Percentiles rank a stretch among this genome's conserved stretches.
Evolutionary conservation across 768 basidiomycete genomes (phyloP).

Genomic region (Suillus hirtellus): DNA sequence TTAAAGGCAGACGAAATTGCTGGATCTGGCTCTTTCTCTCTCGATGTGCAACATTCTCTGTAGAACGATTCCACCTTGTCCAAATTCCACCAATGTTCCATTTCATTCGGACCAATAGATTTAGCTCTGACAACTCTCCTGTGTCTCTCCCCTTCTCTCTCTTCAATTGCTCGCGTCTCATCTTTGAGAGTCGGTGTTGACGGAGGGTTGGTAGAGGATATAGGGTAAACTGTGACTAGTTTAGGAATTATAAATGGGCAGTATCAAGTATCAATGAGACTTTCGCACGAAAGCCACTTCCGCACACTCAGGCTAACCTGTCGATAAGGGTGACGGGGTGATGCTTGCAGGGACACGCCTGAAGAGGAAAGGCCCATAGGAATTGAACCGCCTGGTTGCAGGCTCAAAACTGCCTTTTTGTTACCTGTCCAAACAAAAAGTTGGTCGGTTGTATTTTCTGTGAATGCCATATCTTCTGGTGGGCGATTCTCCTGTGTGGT

Average conservation of each 20-base stretch:
- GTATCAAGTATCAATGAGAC: constrained; percentile 29
- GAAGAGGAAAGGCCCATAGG: too few species aligned
- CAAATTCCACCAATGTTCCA: constrained; percentile 80
- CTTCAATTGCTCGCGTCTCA: constrained; percentile 80
- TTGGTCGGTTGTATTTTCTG: too few species aligned
- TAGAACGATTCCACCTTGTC: constrained; percentile 87
- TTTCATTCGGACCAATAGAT: constrained; percentile 34
- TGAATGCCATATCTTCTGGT: too few species aligned
- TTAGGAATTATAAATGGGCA: constrained; percentile 90
- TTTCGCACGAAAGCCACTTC: too few species aligned
- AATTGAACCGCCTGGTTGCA: too few species aligned
- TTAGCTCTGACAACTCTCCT: constrained; percentile 63
- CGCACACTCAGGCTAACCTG: too few species aligned
- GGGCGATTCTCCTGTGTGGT: too few species aligned
- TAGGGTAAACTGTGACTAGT: constrained; percentile 87
- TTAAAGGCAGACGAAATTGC: constrained; percentile 70
- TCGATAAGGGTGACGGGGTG: too few species aligned
- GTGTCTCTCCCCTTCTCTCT: constrained; percentile 69
- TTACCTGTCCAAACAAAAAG: too few species aligned
- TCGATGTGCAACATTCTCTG: constrained; percentile 77
- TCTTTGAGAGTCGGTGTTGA: constrained; percentile 76
- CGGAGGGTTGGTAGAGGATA: constrained; percentile 82
- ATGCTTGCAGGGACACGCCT: too few species aligned
- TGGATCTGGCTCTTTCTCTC: constrained; percentile 69
- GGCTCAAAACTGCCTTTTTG: too few species aligned